A percentile compares a stretch with the other conserved stretches of the same genome.
Evolutionary conservation across 345 rosid species (phyloP).

Genomic region (Citrus unshiu): DNA sequence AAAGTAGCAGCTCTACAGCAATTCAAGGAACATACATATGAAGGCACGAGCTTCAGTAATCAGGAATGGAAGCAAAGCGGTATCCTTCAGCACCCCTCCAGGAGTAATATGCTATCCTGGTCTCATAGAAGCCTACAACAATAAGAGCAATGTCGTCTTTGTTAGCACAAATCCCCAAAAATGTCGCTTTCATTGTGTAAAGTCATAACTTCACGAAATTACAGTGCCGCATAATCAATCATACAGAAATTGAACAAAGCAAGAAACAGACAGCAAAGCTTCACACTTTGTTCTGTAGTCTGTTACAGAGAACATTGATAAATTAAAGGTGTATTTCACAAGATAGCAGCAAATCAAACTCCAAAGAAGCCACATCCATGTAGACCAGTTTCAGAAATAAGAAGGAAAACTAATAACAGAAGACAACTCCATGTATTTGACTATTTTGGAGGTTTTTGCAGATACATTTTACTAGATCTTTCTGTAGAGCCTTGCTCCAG

Average conservation of each 20-base stretch:
- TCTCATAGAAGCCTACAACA: conserved; percentile 79
- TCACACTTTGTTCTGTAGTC: not conserved
- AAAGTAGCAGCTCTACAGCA: not conserved
- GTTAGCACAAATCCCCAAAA: not conserved
- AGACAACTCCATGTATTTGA: not conserved
- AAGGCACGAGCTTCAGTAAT: conserved; percentile 35
- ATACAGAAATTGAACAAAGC: not conserved
- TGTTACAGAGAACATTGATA: not conserved
- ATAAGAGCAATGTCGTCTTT: not conserved
- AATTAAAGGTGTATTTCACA: not conserved
- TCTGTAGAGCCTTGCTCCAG: not conserved
- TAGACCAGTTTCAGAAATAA: not conserved
- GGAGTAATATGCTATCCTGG: conserved; percentile 81
- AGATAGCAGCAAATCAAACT: not conserved
- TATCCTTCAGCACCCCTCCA: conserved; percentile 88
- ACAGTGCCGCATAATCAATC: not conserved
- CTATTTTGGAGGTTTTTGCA: not conserved
- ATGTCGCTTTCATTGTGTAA: not conserved
- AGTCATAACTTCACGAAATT: not conserved
- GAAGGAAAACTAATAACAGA: not conserved
- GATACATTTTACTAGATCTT: not conserved
- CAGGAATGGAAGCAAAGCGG: conserved; percentile 78
- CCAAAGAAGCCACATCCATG: not conserved
- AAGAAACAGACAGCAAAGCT: not conserved
- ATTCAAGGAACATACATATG: not conserved